These are phyloP conservation scores for Cenococcum geophilum DNA, from an alignment of 495 filamentous ascomycete genomes.

Conservation along the genomic window DNA sequence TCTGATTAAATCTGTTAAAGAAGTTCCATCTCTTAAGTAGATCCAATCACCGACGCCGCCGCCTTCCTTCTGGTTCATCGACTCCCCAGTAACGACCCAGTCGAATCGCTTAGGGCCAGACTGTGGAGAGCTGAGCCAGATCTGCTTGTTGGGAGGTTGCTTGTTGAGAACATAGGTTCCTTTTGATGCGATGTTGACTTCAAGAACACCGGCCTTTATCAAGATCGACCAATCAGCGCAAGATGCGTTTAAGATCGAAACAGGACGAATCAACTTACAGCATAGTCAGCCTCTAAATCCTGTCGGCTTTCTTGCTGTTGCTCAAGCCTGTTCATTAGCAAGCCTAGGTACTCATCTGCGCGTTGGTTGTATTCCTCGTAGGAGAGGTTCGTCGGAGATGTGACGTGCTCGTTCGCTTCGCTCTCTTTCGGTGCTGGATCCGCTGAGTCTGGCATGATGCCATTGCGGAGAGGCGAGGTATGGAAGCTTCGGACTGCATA, in stretches of 20 bases:
- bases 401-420: constrained; percentile 22
- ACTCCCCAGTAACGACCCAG: constrained; percentile 66
- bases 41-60: constrained; percentile 70
- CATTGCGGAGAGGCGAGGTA: constrained; percentile 11
- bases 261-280: constrained; percentile 35
- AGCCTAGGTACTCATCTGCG: constrained; percentile 58
- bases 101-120: constrained; percentile 93
- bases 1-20: constrained; percentile 62
- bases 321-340: constrained; percentile 39
- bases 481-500: constrained; percentile 5
- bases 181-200: constrained; percentile 52
- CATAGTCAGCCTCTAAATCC: constrained; percentile 61
- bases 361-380: constrained; percentile 67
- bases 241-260: constrained; percentile 6
- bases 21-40: constrained; percentile 72
- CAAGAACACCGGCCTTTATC: constrained; percentile 73
- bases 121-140: constrained; percentile 89
- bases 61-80: constrained; percentile 68
- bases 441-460: constrained; percentile 37
- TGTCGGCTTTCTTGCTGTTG: constrained; percentile 53
- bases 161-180: constrained; percentile 95
- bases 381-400: constrained; percentile 58
- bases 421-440: constrained; percentile 33
- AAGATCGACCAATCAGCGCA: constrained; percentile 19
- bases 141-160: constrained; percentile 93